Base-by-base conservation (phyloP, 345 rosid species). In the Syzygium grande region DNA sequence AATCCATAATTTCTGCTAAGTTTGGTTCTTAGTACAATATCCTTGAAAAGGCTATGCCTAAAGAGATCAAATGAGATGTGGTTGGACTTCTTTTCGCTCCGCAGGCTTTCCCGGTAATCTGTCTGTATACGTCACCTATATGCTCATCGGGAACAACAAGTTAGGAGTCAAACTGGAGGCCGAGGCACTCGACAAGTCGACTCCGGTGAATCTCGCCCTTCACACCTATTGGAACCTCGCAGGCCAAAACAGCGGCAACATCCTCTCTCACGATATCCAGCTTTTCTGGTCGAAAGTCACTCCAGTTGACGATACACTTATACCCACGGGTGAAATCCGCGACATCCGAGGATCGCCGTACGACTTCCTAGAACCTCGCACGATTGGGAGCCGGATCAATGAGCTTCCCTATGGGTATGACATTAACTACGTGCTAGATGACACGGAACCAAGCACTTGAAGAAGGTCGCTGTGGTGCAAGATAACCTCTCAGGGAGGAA, bases 191-290 rank as follows among this genome's bases (percentile, higher is more conserved):
- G 88, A 91, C 92, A 92, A 92, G 91, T 65, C 95, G 0, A 94
- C 99, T 38, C 99, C 98, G 0, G 94, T 98, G 85, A 95, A 98
- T 90, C 51, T 98, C 68, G 99, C 98, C 4, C 90, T 92, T 65
- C 99, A 96, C 90, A 91, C 94, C 9, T 96, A 98, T 85, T 98
- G 99, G 97, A 96, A 98, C 89, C 98, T 98, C 23, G 93, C 88
- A 13, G 92, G 96, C 49, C 97, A 98, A 86, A 87, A 85, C 86
- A 94, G 96, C 68, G 98, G 98, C 10, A 89, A 90, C 85, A 93
- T 98, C 85, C 92, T 98, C 43, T 91, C 93, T 29, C 94, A 98
- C 90, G 87, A 90, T 7, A 84, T 98, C 89, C 95, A 93, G 61
- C 87, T 96, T 52, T 89, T 90, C 21, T 95, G 93, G 51, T 90